Evolutionary conservation across 371 early-diverging fungal species (phyloP).

Genomic region (Apophysomyces variabilis): DNA sequence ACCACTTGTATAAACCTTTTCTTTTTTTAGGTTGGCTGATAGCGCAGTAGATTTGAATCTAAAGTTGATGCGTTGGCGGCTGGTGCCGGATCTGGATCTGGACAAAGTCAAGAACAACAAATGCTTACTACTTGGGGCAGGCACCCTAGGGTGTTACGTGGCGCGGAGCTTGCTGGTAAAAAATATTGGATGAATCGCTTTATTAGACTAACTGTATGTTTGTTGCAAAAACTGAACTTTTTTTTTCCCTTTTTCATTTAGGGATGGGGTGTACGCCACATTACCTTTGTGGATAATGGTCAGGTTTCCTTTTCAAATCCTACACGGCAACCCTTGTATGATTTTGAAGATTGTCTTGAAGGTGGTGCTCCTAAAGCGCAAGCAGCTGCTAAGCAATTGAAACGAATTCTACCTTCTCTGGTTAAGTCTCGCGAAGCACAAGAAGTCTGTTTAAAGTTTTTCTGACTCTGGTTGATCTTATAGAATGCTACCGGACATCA

Average conservation of each 20-base stretch:
- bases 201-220: too few species aligned
- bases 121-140: constrained; percentile 90
- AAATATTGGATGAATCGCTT: too few species aligned
- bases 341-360: constrained; percentile 83
- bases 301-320: constrained; percentile 95
- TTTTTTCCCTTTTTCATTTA: constrained; percentile 24
- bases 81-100: constrained; percentile 84
- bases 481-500: constrained; percentile 71
- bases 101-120: constrained; percentile 76
- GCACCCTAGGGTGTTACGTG: constrained; percentile 96
- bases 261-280: constrained; percentile 94
- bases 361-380: constrained; percentile 88
- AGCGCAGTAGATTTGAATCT: constrained; percentile 92
- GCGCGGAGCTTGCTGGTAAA: constrained; percentile 76
- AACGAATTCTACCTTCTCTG: constrained; percentile 79
- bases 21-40: constrained; percentile 68
- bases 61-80: constrained; percentile 95
- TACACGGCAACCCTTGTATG: constrained; percentile 91
- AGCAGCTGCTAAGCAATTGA: constrained; percentile 81
- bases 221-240: constrained; percentile 6
- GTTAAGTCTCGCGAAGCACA: constrained; percentile 41
- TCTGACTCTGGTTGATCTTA: background rate
- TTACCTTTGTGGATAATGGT: constrained; percentile 94
- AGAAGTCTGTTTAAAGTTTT: background rate
- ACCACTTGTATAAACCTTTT: background rate